phyloP scores from a whole-genome alignment of 805 yeast genomes.

The Lipomyces yamanashiensis region DNA sequence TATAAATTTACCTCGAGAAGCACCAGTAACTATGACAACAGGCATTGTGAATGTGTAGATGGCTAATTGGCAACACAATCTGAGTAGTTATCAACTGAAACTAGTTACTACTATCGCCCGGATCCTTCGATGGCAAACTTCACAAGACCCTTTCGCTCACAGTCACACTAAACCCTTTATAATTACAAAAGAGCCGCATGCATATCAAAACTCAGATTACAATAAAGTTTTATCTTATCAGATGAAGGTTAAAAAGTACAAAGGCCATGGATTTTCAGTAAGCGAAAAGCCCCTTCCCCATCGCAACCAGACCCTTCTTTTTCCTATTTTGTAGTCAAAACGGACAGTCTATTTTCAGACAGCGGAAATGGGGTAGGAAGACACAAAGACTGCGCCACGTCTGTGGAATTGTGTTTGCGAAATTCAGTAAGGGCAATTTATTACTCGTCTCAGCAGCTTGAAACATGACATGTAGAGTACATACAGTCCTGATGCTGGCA shows the following conservation, averaged over 20 bases:
- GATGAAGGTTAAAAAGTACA: neutral
- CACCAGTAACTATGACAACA: slow-evolving; percentile 45
- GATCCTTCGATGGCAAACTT: neutral
- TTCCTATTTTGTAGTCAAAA: neutral
- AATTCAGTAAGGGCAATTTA: no score
- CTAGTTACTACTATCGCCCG: neutral
- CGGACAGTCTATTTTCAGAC: no score
- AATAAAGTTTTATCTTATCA: slow-evolving; percentile 8
- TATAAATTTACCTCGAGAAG: slow-evolving; percentile 42
- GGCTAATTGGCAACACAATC: neutral
- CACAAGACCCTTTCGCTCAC: neutral
- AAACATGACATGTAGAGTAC: no score
- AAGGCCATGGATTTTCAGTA: neutral
- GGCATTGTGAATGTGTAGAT: slow-evolving; percentile 7
- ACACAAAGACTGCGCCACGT: no score
- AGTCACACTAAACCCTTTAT: neutral
- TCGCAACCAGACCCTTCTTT: no score
- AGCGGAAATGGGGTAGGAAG: no score
- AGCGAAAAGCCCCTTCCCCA: slow-evolving; percentile 7
- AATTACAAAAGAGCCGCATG: neutral
- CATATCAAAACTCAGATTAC: neutral
- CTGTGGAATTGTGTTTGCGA: no score
- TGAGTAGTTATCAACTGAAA: neutral
- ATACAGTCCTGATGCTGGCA: no score
- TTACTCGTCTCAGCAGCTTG: no score